phyloP scores from a whole-genome alignment of 2,329 filamentous ascomycete genomes.

The Aspergillus unguis region DNA sequence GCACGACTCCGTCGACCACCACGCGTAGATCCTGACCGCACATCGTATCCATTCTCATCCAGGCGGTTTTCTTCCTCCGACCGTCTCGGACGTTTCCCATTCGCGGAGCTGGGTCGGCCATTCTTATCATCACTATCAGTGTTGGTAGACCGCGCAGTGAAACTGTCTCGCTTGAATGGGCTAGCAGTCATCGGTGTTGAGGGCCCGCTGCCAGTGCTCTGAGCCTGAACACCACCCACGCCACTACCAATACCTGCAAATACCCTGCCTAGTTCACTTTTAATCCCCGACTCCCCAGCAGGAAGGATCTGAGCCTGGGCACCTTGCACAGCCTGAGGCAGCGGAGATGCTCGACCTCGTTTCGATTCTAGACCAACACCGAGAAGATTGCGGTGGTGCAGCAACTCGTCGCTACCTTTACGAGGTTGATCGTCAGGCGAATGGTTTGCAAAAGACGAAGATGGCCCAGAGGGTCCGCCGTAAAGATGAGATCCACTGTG shows the following conservation, averaged over 20 bases:
- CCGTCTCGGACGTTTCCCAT: constrained; percentile 62
- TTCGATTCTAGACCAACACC: constrained; percentile 70
- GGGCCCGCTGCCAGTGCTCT: constrained; percentile 49
- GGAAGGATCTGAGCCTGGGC: constrained; percentile 78
- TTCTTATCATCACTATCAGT: constrained; percentile 45
- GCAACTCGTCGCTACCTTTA: constrained; percentile 53
- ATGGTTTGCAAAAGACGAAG: constrained; percentile 24
- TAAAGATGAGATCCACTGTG: constrained; percentile 34
- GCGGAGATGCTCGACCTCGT: constrained; percentile 76
- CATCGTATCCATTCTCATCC: constrained; percentile 65
- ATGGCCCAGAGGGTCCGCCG: constrained; percentile 30
- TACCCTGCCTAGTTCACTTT: constrained; percentile 91
- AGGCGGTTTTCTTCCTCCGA: constrained; percentile 67
- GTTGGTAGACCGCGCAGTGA: constrained; percentile 41
- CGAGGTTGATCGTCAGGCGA: constrained; percentile 40
- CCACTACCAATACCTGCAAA: constrained; percentile 87
- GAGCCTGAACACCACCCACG: constrained; percentile 53
- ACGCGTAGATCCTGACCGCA: constrained; percentile 60
- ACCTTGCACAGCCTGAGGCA: constrained; percentile 91
- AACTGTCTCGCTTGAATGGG: constrained; percentile 51
- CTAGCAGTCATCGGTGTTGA: constrained; percentile 54
- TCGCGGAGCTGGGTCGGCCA: constrained; percentile 44
- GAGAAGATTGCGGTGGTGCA: constrained; percentile 66
- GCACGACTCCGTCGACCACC: constrained; percentile 59
- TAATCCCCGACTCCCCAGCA: constrained; percentile 80